Evolutionary conservation across 495 filamentous ascomycete species (phyloP).

Genomic region (Aspergillus haitiensis): DNA sequence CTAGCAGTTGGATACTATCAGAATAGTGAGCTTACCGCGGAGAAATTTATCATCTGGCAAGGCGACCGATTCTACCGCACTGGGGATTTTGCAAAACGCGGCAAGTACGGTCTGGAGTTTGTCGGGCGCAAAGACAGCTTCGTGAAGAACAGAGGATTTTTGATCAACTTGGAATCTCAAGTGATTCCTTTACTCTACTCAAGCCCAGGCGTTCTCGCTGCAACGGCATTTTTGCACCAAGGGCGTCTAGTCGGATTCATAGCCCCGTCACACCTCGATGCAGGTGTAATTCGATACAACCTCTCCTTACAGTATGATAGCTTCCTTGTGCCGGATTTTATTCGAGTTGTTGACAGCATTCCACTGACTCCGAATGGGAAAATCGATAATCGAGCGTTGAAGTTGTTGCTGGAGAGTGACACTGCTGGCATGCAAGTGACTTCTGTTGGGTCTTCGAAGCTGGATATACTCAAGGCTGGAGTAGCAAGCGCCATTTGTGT

Average conservation of each 20-base stretch:
- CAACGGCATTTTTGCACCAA: neutral
- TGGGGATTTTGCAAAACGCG: neutral
- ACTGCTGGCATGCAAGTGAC: too few species aligned
- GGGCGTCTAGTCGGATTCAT: neutral
- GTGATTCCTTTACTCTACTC: neutral
- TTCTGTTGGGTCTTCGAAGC: neutral
- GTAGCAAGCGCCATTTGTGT: neutral
- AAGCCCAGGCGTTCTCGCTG: neutral
- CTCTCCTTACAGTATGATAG: neutral
- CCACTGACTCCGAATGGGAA: neutral
- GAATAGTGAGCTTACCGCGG: neutral
- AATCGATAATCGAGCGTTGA: neutral
- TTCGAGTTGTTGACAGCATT: neutral
- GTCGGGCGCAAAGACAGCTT: neutral
- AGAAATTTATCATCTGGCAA: neutral
- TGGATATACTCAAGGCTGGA: neutral
- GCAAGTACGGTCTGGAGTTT: neutral
- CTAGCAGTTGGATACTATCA: neutral
- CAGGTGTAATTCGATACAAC: neutral
- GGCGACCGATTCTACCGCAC: neutral
- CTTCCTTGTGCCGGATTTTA: neutral
- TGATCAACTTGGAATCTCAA: neutral
- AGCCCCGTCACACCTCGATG: neutral
- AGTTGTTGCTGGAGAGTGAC: neutral
- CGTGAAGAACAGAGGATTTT: neutral